A percentile compares a stretch with the other conserved stretches of the same genome.
Conservation (phyloP, 2,329 filamentous ascomycete species). For the Sclerotinia glacialis region DNA sequence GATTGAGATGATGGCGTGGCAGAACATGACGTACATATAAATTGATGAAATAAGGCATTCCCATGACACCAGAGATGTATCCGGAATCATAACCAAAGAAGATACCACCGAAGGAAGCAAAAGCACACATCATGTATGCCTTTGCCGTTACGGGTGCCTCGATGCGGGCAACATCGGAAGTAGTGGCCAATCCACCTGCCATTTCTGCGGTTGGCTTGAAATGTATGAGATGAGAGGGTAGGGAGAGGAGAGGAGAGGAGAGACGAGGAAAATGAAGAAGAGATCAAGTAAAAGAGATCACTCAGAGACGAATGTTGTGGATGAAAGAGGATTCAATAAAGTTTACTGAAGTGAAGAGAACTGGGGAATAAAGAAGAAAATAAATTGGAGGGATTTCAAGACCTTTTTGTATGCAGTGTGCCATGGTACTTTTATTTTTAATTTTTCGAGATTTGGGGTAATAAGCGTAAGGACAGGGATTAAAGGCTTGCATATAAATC, state of each 20-base stretch:
- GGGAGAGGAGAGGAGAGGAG: not conserved
- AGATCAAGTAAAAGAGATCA: not conserved
- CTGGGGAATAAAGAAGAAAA: not conserved
- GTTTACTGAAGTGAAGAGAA: not conserved
- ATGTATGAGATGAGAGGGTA: not conserved
- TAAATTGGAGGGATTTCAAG: conserved; percentile 1
- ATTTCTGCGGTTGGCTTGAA: conserved; percentile 9
- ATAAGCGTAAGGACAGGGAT: not conserved
- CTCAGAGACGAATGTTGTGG: not conserved
- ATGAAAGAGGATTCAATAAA: not conserved
- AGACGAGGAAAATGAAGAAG: not conserved
- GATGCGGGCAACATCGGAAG: conserved; percentile 64
- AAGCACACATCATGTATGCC: conserved; percentile 67
- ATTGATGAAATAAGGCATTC: conserved; percentile 47
- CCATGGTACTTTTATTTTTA: too few relatives aligned
- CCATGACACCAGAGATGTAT: conserved; percentile 61
- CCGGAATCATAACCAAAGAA: conserved; percentile 69
- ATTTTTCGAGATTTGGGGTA: not conserved
- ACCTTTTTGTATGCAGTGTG: conserved; percentile 18
- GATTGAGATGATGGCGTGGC: conserved; percentile 13
- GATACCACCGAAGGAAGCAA: conserved; percentile 64
- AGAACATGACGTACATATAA: conserved; percentile 29
- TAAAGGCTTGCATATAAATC: conserved; percentile 1
- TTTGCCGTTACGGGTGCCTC: conserved; percentile 68
- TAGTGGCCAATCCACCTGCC: conserved; percentile 22